A percentile compares a stretch with the other conserved stretches of the same genome.
Conservation (phyloP, 345 rosid genomes). For the Sonneratia alba region DNA sequence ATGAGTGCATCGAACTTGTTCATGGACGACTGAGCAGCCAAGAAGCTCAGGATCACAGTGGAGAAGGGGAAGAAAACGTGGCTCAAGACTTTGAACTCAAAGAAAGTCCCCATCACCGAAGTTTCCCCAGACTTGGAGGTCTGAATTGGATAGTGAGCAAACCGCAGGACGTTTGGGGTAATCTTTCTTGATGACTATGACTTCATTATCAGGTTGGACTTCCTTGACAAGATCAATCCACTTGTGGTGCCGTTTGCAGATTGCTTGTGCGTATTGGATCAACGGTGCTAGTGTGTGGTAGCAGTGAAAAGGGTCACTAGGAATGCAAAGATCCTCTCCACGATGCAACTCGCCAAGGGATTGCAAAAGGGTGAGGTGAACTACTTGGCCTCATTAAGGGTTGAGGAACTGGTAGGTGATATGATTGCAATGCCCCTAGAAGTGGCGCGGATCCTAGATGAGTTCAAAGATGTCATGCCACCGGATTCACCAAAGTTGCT, state of each 20-base stretch:
- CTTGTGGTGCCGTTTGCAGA: no score
- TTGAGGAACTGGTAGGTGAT: background rate
- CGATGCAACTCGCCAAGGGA: background rate
- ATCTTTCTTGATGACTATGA: no score
- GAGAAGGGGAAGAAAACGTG: no score
- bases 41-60: background rate
- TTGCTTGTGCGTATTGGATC: no score
- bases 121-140: background rate
- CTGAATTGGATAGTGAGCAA: no score
- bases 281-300: no score
- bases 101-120: background rate
- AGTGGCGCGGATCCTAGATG: background rate
- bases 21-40: background rate
- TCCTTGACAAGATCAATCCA: no score
- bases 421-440: background rate
- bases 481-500: background rate
- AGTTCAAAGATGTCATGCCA: background rate
- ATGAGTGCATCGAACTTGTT: background rate
- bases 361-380: background rate
- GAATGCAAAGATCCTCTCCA: background rate
- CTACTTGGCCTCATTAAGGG: background rate
- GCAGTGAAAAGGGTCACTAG: no score
- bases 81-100: background rate
- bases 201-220: no score
- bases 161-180: no score